Percentiles rank a stretch among this genome's conserved stretches.
These are phyloP conservation scores for Excoecaria agallocha DNA, from an alignment of 345 rosid species.

Conservation along the genomic window DNA sequence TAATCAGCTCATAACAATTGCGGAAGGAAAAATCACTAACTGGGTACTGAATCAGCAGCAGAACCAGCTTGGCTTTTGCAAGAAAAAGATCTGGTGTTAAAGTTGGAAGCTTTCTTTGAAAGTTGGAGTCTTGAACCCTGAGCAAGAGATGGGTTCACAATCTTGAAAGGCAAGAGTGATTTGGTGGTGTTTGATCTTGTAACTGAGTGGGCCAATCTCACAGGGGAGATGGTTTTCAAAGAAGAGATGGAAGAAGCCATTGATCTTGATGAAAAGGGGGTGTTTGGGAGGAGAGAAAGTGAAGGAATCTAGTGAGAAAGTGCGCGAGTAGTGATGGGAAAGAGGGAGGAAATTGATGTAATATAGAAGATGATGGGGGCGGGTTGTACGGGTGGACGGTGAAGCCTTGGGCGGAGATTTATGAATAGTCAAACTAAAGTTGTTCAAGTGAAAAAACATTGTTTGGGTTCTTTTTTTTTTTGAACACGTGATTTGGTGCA, in stretches of 20 bases:
- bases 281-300: constrained; percentile 12
- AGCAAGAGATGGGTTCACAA: constrained; percentile 16
- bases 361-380: not conserved
- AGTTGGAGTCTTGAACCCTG: not conserved
- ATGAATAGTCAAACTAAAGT: not conserved
- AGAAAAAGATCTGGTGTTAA: constrained; percentile 36
- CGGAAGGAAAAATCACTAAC: constrained; percentile 21
- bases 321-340: not conserved
- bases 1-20: not conserved
- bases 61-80: constrained; percentile 46
- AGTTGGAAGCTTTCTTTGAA: not conserved
- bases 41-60: constrained; percentile 29
- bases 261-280: not conserved
- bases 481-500: not conserved
- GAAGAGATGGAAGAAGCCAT: constrained; percentile 43
- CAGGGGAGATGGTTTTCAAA: constrained; percentile 24
- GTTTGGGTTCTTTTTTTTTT: not conserved
- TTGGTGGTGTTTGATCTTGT: constrained; percentile 18
- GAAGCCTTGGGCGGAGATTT: not conserved
- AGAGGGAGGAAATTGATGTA: not conserved
- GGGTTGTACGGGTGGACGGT: constrained; percentile 11
- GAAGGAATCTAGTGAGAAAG: not conserved
- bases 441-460: not conserved
- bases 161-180: constrained; percentile 18
- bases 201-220: constrained; percentile 15